These are phyloP conservation scores for Cynanchum wilfordii DNA, from an alignment of 257 asterid species.

Conservation along the genomic window DNA sequence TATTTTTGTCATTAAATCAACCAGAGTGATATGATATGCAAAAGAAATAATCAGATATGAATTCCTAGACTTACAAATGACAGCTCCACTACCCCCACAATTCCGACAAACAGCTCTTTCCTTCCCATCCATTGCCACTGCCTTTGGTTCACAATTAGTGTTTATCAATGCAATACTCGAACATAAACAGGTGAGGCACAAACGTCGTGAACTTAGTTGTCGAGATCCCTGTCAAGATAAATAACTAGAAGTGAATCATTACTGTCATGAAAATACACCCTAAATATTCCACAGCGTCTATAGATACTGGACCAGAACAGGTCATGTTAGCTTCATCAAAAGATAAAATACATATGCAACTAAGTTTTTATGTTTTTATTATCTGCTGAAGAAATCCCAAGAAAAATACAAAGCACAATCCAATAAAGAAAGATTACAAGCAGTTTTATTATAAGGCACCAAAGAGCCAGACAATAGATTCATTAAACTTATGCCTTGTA, in stretches of 20 bases:
- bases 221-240: constrained; percentile 39
- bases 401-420: background rate
- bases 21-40: background rate
- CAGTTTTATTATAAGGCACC: background rate
- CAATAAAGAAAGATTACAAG: background rate
- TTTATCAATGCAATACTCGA: constrained; percentile 52
- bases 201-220: constrained; percentile 53
- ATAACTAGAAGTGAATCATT: background rate
- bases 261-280: background rate
- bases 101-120: constrained; percentile 74
- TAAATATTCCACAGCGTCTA: background rate
- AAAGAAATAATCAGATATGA: background rate
- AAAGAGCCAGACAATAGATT: background rate
- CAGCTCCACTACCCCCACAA: constrained; percentile 88
- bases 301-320: background rate
- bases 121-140: constrained; percentile 58
- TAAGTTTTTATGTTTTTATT: background rate
- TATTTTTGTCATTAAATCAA: background rate
- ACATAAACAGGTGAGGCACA: constrained; percentile 72
- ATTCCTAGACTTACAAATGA: constrained; percentile 55
- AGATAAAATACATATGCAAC: background rate
- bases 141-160: constrained; percentile 34
- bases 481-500: background rate
- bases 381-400: background rate
- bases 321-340: background rate